Evolutionary conservation across 148 eudicot species (phyloP).

Genomic region (Gaultheria prostrata): DNA sequence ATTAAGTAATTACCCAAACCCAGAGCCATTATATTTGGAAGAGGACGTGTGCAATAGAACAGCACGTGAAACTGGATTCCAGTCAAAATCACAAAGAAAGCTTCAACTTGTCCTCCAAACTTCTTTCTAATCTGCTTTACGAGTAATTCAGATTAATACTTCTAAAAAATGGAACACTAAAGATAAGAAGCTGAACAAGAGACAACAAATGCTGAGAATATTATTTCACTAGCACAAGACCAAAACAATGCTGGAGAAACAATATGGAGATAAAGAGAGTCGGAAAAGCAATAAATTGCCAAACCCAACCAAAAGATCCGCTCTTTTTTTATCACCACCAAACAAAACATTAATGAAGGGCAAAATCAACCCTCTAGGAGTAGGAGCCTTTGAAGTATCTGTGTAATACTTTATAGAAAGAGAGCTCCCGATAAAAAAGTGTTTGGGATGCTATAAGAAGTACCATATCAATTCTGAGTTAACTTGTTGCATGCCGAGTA

Average conservation of each 20-base stretch:
- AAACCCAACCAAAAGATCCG: neutral
- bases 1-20: conserved; percentile 67
- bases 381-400: neutral
- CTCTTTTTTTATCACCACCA: neutral
- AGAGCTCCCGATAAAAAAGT: neutral
- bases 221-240: neutral
- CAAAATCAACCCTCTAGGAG: neutral
- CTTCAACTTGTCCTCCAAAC: conserved; percentile 90
- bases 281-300: neutral
- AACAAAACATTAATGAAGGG: neutral
- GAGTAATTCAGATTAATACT: conserved; percentile 6
- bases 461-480: neutral
- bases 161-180: neutral
- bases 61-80: conserved; percentile 78
- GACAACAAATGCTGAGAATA: neutral
- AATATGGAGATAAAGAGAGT: neutral
- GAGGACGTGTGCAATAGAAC: conserved; percentile 95
- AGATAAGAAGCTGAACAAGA: conserved; percentile 10
- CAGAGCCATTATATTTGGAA: conserved; percentile 84
- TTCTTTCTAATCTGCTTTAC: conserved; percentile 68
- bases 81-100: conserved; percentile 78
- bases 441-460: neutral
- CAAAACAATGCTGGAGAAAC: conserved; percentile 5
- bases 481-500: neutral
- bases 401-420: neutral